phyloP scores from a whole-genome alignment of 2,329 filamentous ascomycete species.

The Diaporthe helianthi region DNA sequence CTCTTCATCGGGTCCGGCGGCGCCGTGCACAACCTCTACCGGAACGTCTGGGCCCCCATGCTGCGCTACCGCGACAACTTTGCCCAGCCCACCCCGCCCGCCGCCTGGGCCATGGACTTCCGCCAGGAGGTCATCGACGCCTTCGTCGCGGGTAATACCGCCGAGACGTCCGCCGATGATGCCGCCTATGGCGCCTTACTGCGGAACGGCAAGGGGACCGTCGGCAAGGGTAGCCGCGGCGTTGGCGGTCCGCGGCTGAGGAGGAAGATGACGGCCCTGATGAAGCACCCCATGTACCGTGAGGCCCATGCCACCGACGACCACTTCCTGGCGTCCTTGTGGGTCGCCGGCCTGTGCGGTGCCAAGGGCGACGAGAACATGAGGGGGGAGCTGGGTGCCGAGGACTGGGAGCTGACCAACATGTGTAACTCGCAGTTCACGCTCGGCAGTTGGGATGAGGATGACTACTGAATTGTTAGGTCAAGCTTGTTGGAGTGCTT shows the following conservation, averaged over 20 bases:
- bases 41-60: constrained; percentile 72
- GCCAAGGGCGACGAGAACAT: constrained; percentile 53
- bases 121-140: constrained; percentile 69
- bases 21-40: constrained; percentile 74
- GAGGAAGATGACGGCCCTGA: constrained; percentile 64
- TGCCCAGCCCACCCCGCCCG: constrained; percentile 64
- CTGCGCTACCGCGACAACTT: constrained; percentile 68
- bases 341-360: constrained; percentile 65
- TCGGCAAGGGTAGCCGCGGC: constrained; percentile 21
- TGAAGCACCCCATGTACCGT: constrained; percentile 71
- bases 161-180: constrained; percentile 31
- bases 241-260: constrained; percentile 59
- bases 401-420: constrained; percentile 72
- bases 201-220: constrained; percentile 35
- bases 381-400: constrained; percentile 56
- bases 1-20: constrained; percentile 67
- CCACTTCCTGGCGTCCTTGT: constrained; percentile 71
- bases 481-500: background rate
- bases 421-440: constrained; percentile 70
- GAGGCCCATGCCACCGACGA: constrained; percentile 75
- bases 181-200: constrained; percentile 35
- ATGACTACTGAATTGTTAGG: constrained; percentile 23
- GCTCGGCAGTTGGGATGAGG: constrained; percentile 49
- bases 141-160: constrained; percentile 52
- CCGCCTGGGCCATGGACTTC: constrained; percentile 68